phyloP scores from a whole-genome alignment of 768 basidiomycete species.

The Rhodotorula paludigena region DNA sequence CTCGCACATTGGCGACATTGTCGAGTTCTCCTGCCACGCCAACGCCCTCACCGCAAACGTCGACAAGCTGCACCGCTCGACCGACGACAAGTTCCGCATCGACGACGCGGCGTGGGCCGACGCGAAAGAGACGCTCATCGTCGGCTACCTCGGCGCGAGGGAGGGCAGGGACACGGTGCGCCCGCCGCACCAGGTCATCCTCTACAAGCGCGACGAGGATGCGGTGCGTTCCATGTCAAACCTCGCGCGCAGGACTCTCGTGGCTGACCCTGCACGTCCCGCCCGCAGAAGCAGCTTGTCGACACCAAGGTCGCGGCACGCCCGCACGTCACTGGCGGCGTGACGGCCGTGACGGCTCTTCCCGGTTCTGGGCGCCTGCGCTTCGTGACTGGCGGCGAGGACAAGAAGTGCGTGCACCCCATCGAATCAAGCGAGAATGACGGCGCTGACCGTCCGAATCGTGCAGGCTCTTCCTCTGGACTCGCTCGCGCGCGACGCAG shows the following conservation, averaged over 20 bases:
- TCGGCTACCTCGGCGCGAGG: slow-evolving; percentile 20
- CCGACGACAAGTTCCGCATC: slow-evolving; percentile 19
- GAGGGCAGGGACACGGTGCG: neutral
- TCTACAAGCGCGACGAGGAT: slow-evolving; percentile 8
- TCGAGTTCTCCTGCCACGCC: slow-evolving; percentile 13
- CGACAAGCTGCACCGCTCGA: slow-evolving; percentile 5
- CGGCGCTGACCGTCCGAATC: neutral
- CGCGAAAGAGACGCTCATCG: slow-evolving; percentile 26
- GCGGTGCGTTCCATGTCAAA: slow-evolving; percentile 15
- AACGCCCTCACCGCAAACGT: neutral
- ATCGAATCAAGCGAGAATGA: neutral
- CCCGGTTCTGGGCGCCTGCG: slow-evolving; percentile 12
- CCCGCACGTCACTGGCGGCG: slow-evolving; percentile 14
- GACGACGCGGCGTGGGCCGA: slow-evolving; percentile 25
- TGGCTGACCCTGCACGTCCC: too few relatives aligned
- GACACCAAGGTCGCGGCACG: neutral
- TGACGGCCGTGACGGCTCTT: slow-evolving; percentile 10
- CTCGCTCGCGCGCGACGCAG: slow-evolving; percentile 21
- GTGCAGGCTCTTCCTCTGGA: slow-evolving; percentile 27
- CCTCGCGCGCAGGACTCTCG: too few relatives aligned
- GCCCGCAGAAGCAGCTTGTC: neutral
- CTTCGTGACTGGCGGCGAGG: slow-evolving; percentile 31
- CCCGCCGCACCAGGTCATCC: slow-evolving; percentile 28
- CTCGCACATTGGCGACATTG: slow-evolving; percentile 29
- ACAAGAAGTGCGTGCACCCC: slow-evolving; percentile 17